Evolutionary conservation across 2,329 filamentous ascomycete species (phyloP).

Genomic region (Aspergillus thermomutatus): DNA sequence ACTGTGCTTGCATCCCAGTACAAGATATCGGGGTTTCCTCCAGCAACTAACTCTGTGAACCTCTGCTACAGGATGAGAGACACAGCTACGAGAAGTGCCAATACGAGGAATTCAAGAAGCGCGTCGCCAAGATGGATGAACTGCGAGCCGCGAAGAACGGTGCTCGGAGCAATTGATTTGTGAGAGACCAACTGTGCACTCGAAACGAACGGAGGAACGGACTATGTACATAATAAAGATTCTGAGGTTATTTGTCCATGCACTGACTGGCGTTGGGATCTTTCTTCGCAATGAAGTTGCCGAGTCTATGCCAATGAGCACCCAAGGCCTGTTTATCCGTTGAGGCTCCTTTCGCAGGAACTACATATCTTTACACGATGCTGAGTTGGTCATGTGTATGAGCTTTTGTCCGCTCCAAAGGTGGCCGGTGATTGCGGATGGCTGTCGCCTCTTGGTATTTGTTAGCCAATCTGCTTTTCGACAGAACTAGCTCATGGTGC

Average conservation of each 20-base stretch:
- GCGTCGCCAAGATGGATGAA: slow-evolving; percentile 98
- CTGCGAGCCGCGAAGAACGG: slow-evolving; percentile 80
- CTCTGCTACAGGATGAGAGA: slow-evolving; percentile 71
- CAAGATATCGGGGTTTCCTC: neutral
- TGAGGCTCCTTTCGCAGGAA: neutral
- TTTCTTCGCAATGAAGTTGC: slow-evolving; percentile 14
- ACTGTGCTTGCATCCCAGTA: slow-evolving; percentile 7
- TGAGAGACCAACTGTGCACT: slow-evolving; percentile 20
- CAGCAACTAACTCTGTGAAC: slow-evolving; percentile 7
- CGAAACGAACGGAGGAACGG: slow-evolving; percentile 26
- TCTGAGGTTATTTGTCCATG: slow-evolving; percentile 33
- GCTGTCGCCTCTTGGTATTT: neutral
- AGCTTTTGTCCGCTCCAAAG: neutral
- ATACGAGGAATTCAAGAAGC: slow-evolving; percentile 97
- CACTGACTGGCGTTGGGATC: slow-evolving; percentile 35
- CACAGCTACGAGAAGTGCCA: slow-evolving; percentile 99
- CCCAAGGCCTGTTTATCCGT: neutral
- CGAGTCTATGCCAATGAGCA: slow-evolving; percentile 6
- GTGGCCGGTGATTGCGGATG: neutral
- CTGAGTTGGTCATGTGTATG: neutral
- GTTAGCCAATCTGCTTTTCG: neutral
- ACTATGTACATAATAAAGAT: slow-evolving; percentile 39
- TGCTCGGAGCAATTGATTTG: slow-evolving; percentile 72
- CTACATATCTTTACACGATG: neutral
- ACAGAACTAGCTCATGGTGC: neutral